Percentiles rank a stretch among this genome's conserved stretches.
These are phyloP conservation scores for Casuarina equisetifolia DNA, from an alignment of 306 rosid genomes.

Conservation along the genomic window DNA sequence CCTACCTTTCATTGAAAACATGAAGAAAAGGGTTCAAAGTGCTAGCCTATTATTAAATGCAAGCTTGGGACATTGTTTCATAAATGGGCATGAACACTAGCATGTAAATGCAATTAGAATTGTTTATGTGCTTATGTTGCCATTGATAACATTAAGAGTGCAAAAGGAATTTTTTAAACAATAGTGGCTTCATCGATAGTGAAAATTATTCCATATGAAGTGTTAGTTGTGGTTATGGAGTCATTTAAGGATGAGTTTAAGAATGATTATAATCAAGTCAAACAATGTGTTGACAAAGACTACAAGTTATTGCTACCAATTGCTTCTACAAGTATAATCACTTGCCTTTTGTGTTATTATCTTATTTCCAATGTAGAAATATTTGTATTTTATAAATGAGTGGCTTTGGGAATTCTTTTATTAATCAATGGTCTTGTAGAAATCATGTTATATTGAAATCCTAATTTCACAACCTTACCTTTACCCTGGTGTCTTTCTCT, in stretches of 20 bases:
- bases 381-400: background rate
- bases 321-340: conserved; percentile 66
- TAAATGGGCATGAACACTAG: conserved; percentile 76
- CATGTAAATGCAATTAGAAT: conserved; percentile 90
- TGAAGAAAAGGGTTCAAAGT: conserved; percentile 95
- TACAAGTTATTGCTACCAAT: conserved; percentile 84
- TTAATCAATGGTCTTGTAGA: background rate
- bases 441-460: background rate
- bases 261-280: conserved; percentile 71
- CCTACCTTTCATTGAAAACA: conserved; percentile 96
- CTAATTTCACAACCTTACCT: background rate
- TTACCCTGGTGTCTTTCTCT: conserved; percentile 9
- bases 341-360: conserved; percentile 24
- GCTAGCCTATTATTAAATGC: conserved; percentile 90
- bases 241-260: conserved; percentile 81
- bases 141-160: conserved; percentile 62
- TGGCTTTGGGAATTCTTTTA: background rate
- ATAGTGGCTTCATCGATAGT: conserved; percentile 78
- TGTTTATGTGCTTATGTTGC: conserved; percentile 97
- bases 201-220: conserved; percentile 74
- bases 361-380: conserved; percentile 4
- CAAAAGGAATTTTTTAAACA: conserved; percentile 76
- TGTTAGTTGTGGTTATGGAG: conserved; percentile 43
- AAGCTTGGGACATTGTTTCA: conserved; percentile 94
- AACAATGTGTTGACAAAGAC: conserved; percentile 68